Conservation (phyloP, 169 alveolate species). For the Blepharisma undulans region DNA sequence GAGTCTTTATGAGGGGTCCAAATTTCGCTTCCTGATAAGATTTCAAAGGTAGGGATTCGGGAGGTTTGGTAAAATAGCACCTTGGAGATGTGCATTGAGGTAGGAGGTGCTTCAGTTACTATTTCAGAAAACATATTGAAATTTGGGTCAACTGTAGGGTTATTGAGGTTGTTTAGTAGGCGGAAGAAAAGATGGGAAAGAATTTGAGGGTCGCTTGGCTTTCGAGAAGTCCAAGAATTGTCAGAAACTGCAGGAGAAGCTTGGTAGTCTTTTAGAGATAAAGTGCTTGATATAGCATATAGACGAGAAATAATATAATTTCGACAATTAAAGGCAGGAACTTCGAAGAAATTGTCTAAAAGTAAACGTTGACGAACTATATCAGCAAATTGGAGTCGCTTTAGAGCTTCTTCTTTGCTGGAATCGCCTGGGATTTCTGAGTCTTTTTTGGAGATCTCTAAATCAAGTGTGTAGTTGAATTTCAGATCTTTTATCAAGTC, state of each 20-base stretch:
- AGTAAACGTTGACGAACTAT: not conserved
- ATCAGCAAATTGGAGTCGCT: not conserved
- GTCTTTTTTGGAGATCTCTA: not conserved
- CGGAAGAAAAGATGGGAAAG: slow-evolving; percentile 30
- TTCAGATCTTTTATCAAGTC: not conserved
- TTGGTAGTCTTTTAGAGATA: not conserved
- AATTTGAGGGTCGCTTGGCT: slow-evolving; percentile 34
- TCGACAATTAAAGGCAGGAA: slow-evolving; percentile 21
- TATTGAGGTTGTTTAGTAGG: slow-evolving; percentile 29
- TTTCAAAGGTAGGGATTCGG: not conserved
- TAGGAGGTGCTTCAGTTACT: slow-evolving; percentile 1
- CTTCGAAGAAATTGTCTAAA: slow-evolving; percentile 31
- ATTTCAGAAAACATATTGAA: not conserved
- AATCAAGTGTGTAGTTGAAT: slow-evolving; percentile 2
- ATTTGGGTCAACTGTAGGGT: slow-evolving; percentile 1
- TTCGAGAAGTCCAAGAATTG: slow-evolving; percentile 2
- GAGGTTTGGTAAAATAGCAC: slow-evolving; percentile 24
- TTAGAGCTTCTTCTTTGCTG: not conserved
- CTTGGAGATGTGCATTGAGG: not conserved
- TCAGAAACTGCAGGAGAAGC: not conserved
- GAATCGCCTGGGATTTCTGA: slow-evolving; percentile 1
- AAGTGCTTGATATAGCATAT: not conserved
- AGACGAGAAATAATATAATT: slow-evolving; percentile 3
- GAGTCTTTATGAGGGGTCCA: not conserved
- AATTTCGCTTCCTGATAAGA: slow-evolving; percentile 20